Evolutionary conservation across 1,284 basidiomycete genomes (phyloP), one percentile per base, ranked within the genome.

Genomic region (Leccinum ponderosum): DNA sequence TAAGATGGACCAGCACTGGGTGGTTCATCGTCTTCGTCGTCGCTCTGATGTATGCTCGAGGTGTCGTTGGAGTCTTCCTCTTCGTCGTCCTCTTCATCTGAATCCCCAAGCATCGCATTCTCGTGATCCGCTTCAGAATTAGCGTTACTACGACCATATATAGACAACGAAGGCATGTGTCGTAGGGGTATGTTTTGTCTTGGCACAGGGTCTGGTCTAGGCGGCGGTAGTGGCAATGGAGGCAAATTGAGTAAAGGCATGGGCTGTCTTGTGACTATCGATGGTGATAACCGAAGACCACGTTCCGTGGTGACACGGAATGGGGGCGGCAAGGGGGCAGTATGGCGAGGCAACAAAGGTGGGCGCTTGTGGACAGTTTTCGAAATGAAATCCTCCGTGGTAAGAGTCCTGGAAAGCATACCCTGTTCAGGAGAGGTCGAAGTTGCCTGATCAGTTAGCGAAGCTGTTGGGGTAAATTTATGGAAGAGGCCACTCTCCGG

Each of bases 151-250:
- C 65, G 70, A 15, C 83, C 83, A 55, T 79, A 76, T 74, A 78
- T 77, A 25, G 80, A 79, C 56, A 87, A 66, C 25, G 79, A 81
- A 20, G 84, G 84, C 69, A 86, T 78, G 62, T 76, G 81, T 39
- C 78, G 75, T 55, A 85, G 63, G 4, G 77, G 73, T 25, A 67
- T 66, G 9, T 60, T 66, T 33, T 57, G 58, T 48, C 62, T 71
- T 44, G 68, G 66, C 2, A 63, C 56, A 48, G 69, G 14, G n/a
- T 61, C 60, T 53, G 62, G 55, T 63, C 55, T 59, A 66, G 62
- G 65, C 53, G 55, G 63, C 58, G 57, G 62, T 27, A 56, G 62
- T 22, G 64, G 73, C 39, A 69, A 58, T 50, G 58, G 44, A 39
- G 64, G 68, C 42, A 67, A 57, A 67, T 66, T 72, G 48, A 74